Evolutionary conservation across 768 basidiomycete species (phyloP), one percentile per base, ranked within the genome.

Genomic region (Mrakia hoshinonis): DNA sequence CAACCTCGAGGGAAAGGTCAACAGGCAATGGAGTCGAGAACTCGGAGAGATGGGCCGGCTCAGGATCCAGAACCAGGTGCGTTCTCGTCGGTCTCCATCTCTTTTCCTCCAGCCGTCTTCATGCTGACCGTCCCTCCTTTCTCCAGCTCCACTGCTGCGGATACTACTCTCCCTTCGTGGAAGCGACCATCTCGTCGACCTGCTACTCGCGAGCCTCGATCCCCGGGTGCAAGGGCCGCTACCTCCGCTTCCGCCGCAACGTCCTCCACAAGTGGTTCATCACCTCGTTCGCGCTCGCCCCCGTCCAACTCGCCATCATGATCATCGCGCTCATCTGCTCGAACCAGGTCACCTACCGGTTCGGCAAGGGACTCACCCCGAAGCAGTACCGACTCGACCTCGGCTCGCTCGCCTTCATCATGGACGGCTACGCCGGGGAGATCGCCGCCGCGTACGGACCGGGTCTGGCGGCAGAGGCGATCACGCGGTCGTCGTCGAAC

Each of bases 321-420:
- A 72, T 89, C 73, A 81, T 82, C 1, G 86, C 83, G 18, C 79
- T 91, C 68, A 79, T 91, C 63, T 91, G 88, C 78, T 87, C 87
- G 29, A 91, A 90, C 79, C 90, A 91, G 75, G 86, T 92, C 77
- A 91, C 89, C 26, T 91, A 90, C 78, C 83, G 90, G 65, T 91
- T 91, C 78, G 89, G 89, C 12, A 91, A 91, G 81, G 90, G 90
- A 72, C 87, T 91, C 86, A 90, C 88, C 83, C 90, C 89, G 70
- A 89, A 89, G 82, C 85, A 87, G 18, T 91, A 92, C 79, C 82
- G 89, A 46, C 82, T 91, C 55, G 87, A 86, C 80, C 81, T 85
- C 82, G 84, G 83, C 71, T 87, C 85, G 72, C 89, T 91, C 87
- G 88, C 87, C 3, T 83, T 89, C 66, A 89, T 92, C 77, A 87